Base-by-base conservation (phyloP, 371 early-diverging fungal genomes). In the Nematocida ausubeli region DNA sequence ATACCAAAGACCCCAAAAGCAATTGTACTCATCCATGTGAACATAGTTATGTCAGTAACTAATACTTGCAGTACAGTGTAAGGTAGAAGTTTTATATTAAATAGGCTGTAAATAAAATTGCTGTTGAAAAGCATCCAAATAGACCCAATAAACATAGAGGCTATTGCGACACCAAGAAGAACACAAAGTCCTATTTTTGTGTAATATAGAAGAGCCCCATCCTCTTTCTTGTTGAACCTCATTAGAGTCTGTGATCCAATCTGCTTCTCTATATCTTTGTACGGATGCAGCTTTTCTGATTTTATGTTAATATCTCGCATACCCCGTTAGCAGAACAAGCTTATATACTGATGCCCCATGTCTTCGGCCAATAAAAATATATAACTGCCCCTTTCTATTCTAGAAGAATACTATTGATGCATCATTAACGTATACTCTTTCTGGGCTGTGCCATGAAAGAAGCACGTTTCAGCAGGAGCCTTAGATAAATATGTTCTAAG, bases 261-360 rank as follows among this genome's bases (percentile, higher is more conserved):
- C 24, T 54, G 54, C 54, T 54, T 28, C 24, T 54, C 54, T 9
- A 54, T 24, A 9, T 54, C 28, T 54, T 54, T 54, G 24, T 54
- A 54, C 54, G 54, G 22, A 1, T 9, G n/a, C 9, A 54, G 24
- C 12, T 24, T 54, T 9, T 12, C 12, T 1, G 28, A 9, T 28
- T 54, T 54, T 24, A 54, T 54, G 54, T 54, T 54, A n/a, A 54
- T 54, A 9, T 28, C 54, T 44, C 47, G 14, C 47, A 44, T 44
- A 14, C n/a, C n/a, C n/a, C n/a, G n/a, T n/a, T n/a, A n/a, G n/a
- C n/a, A n/a, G n/a, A n/a, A n/a, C n/a, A n/a, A n/a, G n/a, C n/a
- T n/a, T n/a, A n/a, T n/a, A n/a, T n/a, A n/a, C n/a, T n/a, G n/a
- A n/a, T n/a, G n/a, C n/a, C n/a, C n/a, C n/a, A n/a, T n/a, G n/a